Evolutionary conservation across 108 stramenopile species (phyloP).

Genomic region (Nannochloropsis granulata): DNA sequence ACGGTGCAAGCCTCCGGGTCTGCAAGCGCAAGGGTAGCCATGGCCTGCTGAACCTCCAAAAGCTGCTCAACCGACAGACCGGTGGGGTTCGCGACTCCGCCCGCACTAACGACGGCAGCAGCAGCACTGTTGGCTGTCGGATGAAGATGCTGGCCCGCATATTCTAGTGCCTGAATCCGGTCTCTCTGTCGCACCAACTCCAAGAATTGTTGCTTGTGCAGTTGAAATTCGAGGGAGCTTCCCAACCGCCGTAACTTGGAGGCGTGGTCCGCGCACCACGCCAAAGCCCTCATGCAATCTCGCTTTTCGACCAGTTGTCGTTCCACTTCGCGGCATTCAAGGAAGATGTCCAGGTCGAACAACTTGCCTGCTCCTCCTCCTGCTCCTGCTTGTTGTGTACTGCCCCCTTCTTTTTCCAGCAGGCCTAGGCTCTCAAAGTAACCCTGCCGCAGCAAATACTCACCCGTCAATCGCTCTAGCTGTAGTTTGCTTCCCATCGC

Average conservation of each 20-base stretch:
- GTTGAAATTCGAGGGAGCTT: constrained; percentile 17
- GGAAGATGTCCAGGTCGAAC: background rate
- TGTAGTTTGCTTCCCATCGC: background rate
- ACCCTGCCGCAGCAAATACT: background rate
- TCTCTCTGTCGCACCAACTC: constrained; percentile 17
- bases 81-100: background rate
- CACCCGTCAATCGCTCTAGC: background rate
- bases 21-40: constrained; percentile 4
- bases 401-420: background rate
- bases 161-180: background rate
- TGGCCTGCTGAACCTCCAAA: constrained; percentile 9
- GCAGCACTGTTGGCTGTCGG: background rate
- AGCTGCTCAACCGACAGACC: background rate
- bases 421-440: background rate
- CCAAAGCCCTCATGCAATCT: background rate
- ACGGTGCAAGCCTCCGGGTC: constrained; percentile 1
- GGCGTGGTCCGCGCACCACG: constrained; percentile 26
- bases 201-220: constrained; percentile 12
- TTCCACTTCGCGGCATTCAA: background rate
- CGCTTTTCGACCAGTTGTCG: background rate
- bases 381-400: background rate
- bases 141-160: background rate
- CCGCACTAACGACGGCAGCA: background rate
- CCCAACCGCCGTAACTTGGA: constrained; percentile 19
- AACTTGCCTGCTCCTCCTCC: background rate